Conservation (phyloP, 345 rosid genomes). For the Physaria fendleri region DNA sequence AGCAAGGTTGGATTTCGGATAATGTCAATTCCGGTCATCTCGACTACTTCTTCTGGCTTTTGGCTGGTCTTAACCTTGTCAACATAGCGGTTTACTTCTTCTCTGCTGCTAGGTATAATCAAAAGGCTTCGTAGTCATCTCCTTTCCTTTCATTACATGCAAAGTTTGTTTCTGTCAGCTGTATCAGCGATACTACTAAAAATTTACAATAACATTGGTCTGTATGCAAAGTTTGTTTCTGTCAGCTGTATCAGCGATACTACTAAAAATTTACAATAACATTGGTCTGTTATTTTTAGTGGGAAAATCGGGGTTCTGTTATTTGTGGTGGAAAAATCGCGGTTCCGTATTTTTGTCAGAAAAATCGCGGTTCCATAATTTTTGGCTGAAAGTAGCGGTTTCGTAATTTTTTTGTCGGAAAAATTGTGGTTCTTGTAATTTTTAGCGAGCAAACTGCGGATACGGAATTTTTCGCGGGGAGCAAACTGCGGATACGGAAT, state of each 20-base stretch:
- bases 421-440: too few species aligned
- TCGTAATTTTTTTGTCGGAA: too few species aligned
- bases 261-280: not conserved
- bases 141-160: not conserved
- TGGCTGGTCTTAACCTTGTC: slow-evolving; percentile 65
- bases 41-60: slow-evolving; percentile 90
- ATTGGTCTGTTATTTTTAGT: too few species aligned
- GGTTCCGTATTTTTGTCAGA: too few species aligned
- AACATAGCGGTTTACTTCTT: slow-evolving; percentile 61
- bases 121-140: slow-evolving; percentile 35
- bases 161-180: slow-evolving; percentile 4
- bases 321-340: too few species aligned
- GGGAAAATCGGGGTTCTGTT: too few species aligned
- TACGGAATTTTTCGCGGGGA: too few species aligned
- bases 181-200: not conserved
- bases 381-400: too few species aligned
- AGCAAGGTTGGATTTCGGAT: slow-evolving; percentile 80
- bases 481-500: too few species aligned
- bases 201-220: not conserved
- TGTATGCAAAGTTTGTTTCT: slow-evolving; percentile 11
- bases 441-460: too few species aligned
- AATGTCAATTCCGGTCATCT: slow-evolving; percentile 87
- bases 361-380: too few species aligned
- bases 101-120: slow-evolving; percentile 65
- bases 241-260: not conserved